Percentiles rank a stretch among this genome's conserved stretches.
Conservation (phyloP, 2,329 filamentous ascomycete genomes). For the Chrysoporthe austroafricana region DNA sequence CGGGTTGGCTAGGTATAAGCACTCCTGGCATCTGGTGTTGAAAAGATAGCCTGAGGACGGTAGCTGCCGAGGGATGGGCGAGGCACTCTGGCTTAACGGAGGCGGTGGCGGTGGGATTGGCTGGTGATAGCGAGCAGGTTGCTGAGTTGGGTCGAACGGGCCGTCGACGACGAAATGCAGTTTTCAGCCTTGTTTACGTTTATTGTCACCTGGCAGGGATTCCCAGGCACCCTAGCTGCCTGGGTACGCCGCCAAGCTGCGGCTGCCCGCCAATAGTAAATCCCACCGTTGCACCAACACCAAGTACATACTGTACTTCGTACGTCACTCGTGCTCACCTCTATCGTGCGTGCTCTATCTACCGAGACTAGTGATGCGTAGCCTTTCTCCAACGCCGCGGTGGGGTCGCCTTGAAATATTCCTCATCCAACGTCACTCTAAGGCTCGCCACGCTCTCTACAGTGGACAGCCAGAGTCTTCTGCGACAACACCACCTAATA, state of each 20-base stretch:
- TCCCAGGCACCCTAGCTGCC: neutral
- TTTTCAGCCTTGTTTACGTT: slow-evolving; percentile 6
- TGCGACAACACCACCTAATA: neutral
- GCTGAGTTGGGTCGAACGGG: neutral
- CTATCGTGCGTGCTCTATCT: no score
- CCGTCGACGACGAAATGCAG: neutral
- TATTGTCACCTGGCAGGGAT: neutral
- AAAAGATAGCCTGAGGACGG: no score
- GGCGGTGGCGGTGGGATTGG: neutral
- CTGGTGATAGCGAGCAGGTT: neutral
- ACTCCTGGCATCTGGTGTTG: neutral
- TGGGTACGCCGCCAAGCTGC: neutral
- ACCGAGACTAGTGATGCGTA: neutral
- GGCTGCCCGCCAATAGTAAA: neutral
- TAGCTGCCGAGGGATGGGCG: neutral
- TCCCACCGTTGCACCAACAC: neutral
- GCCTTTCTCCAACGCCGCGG: neutral
- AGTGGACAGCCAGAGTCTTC: neutral
- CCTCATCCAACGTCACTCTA: slow-evolving; percentile 1
- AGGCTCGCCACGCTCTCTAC: neutral
- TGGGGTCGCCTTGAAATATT: neutral
- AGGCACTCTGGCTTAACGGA: neutral
- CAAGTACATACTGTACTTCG: no score
- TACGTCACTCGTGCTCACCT: no score
- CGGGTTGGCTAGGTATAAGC: neutral